These are phyloP conservation scores for Saussurea involucrata DNA, from an alignment of 129 eudicot genomes.

Conservation along the genomic window DNA sequence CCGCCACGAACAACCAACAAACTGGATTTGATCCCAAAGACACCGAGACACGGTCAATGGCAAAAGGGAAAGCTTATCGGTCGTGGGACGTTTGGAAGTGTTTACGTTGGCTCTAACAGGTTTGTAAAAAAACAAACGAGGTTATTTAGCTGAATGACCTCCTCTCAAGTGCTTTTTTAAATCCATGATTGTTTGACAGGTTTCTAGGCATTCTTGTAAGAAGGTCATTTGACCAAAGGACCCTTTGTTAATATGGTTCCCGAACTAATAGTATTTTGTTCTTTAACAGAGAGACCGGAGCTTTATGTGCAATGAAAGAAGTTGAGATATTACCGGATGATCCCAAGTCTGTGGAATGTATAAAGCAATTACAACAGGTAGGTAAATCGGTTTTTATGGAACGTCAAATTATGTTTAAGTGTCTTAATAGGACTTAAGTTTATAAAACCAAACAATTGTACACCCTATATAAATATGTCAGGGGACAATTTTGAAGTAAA, in stretches of 20 bases:
- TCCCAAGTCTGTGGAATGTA: conserved; percentile 59
- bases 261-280: neutral
- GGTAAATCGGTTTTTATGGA: neutral
- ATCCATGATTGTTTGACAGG: too few species aligned
- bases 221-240: too few species aligned
- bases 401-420: neutral
- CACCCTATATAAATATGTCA: neutral
- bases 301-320: conserved; percentile 99
- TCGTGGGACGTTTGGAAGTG: conserved; percentile 97
- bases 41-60: conserved; percentile 56
- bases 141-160: too few species aligned
- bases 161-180: neutral
- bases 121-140: conserved; percentile 5
- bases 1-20: conserved; percentile 24
- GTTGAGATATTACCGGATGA: conserved; percentile 83
- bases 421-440: neutral
- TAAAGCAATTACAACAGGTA: conserved; percentile 87
- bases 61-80: conserved; percentile 94
- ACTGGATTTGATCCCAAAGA: conserved; percentile 28
- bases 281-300: conserved; percentile 78
- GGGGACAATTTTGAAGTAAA: neutral
- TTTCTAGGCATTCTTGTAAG: neutral
- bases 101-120: conserved; percentile 89
- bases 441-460: neutral
- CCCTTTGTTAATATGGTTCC: too few species aligned